Evolutionary conservation across 495 filamentous ascomycete species (phyloP).

Genomic region (Tuber aestivum): DNA sequence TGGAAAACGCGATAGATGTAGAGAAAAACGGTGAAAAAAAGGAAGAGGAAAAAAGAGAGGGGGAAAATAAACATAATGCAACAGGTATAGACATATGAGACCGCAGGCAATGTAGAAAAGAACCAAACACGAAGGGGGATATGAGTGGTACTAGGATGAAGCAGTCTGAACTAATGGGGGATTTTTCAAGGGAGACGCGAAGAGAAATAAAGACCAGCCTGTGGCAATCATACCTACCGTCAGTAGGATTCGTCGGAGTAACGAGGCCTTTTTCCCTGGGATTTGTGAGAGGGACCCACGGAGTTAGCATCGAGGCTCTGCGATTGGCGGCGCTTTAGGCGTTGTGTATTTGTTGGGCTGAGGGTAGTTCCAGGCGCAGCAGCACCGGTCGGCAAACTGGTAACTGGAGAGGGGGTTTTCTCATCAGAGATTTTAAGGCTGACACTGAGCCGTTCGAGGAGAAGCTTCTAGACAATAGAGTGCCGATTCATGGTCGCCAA

Average conservation of each 20-base stretch:
- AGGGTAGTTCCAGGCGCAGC: too few species aligned
- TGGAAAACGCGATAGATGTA: too few species aligned
- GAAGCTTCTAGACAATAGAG: background rate
- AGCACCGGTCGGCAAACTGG: too few species aligned
- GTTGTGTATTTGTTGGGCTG: too few species aligned
- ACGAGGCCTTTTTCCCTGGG: background rate
- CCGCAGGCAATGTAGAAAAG: background rate
- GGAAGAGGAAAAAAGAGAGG: too few species aligned
- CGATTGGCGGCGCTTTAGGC: too few species aligned
- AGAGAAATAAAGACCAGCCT: background rate
- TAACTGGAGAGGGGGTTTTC: too few species aligned
- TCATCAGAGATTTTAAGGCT: too few species aligned
- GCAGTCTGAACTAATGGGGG: background rate
- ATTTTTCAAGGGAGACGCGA: background rate
- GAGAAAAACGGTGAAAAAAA: too few species aligned
- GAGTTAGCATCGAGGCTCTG: too few species aligned
- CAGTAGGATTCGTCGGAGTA: background rate
- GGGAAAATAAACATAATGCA: background rate
- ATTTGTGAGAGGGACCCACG: too few species aligned
- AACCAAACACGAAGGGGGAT: background rate
- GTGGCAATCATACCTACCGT: too few species aligned
- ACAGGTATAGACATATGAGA: background rate
- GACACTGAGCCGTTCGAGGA: background rate
- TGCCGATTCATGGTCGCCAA: background rate
- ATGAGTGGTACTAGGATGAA: background rate